phyloP scores from a whole-genome alignment of 1,139 yeast genomes.

The Tardiomyces depauwii region DNA sequence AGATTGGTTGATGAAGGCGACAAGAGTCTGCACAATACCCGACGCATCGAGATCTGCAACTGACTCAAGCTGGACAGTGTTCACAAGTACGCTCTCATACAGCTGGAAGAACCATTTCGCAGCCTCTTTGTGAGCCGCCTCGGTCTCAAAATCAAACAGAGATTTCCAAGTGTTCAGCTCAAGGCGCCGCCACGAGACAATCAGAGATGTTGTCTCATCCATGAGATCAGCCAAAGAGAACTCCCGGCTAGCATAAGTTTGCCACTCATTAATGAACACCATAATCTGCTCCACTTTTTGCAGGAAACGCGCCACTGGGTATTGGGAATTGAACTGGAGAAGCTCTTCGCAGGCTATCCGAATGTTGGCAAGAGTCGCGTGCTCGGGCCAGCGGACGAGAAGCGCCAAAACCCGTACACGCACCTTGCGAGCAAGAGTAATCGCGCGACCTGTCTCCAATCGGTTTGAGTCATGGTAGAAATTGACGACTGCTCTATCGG shows the following conservation, averaged over 20 bases:
- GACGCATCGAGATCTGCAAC: slow-evolving; percentile 26
- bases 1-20: slow-evolving; percentile 64
- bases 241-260: slow-evolving; percentile 74
- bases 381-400: slow-evolving; percentile 83
- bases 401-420: slow-evolving; percentile 38
- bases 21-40: slow-evolving; percentile 56
- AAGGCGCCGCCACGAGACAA: slow-evolving; percentile 82
- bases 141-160: slow-evolving; percentile 59
- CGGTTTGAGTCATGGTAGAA: slow-evolving; percentile 62
- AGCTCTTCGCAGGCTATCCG: slow-evolving; percentile 58
- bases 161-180: slow-evolving; percentile 83
- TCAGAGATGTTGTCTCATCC: slow-evolving; percentile 49
- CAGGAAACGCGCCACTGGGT: slow-evolving; percentile 68
- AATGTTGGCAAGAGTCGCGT: slow-evolving; percentile 72
- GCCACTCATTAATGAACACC: slow-evolving; percentile 82
- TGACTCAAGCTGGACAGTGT: slow-evolving; percentile 15
- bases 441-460: slow-evolving; percentile 50
- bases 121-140: slow-evolving; percentile 35
- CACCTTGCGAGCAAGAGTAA: slow-evolving; percentile 39
- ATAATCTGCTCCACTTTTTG: slow-evolving; percentile 83
- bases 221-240: slow-evolving; percentile 51
- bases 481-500: slow-evolving; percentile 28
- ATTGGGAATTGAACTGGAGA: slow-evolving; percentile 45
- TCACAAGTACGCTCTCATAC: slow-evolving; percentile 51
- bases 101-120: slow-evolving; percentile 91